A percentile compares a stretch with the other conserved stretches of the same genome.
phyloP scores from a whole-genome alignment of 768 basidiomycete species.

The Termitomyces sp. region DNA sequence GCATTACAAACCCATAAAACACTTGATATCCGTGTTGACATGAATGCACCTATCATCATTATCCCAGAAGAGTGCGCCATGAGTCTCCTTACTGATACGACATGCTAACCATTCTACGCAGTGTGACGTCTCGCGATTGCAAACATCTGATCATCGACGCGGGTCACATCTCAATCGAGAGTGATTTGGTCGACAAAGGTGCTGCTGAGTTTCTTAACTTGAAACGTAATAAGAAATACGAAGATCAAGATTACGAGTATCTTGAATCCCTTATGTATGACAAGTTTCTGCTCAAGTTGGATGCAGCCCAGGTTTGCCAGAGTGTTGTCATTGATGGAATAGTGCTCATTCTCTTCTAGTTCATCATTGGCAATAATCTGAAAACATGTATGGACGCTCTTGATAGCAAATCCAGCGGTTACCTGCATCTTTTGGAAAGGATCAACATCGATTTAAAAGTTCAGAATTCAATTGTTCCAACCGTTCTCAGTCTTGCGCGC shows the following conservation, averaged over 20 bases:
- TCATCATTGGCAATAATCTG: conserved; percentile 82
- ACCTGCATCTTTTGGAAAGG: conserved; percentile 85
- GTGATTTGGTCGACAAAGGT: conserved; percentile 81
- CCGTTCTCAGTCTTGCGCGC: conserved; percentile 71
- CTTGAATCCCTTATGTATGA: conserved; percentile 97
- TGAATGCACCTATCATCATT: conserved; percentile 96
- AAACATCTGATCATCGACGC: conserved; percentile 92
- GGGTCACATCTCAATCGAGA: conserved; percentile 92
- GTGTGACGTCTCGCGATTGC: conserved; percentile 70
- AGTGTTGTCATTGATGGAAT: conserved; percentile 2
- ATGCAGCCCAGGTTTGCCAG: conserved; percentile 77
- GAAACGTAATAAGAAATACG: conserved; percentile 81
- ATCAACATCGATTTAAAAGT: conserved; percentile 86
- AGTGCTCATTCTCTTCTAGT: conserved; percentile 51
- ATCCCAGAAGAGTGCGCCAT: conserved; percentile 81
- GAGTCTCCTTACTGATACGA: not conserved
- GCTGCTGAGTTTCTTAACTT: conserved; percentile 70
- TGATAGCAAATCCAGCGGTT: conserved; percentile 43
- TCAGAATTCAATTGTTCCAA: conserved; percentile 89
- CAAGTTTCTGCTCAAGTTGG: conserved; percentile 71
- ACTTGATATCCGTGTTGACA: conserved; percentile 90
- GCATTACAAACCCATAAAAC: conserved; percentile 94
- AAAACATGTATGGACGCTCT: conserved; percentile 80
- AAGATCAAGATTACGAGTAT: conserved; percentile 77
- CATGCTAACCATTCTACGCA: conserved; percentile 21